Evolutionary conservation across 768 basidiomycete genomes (phyloP).

Genomic region (Cystobasidium ongulense): DNA sequence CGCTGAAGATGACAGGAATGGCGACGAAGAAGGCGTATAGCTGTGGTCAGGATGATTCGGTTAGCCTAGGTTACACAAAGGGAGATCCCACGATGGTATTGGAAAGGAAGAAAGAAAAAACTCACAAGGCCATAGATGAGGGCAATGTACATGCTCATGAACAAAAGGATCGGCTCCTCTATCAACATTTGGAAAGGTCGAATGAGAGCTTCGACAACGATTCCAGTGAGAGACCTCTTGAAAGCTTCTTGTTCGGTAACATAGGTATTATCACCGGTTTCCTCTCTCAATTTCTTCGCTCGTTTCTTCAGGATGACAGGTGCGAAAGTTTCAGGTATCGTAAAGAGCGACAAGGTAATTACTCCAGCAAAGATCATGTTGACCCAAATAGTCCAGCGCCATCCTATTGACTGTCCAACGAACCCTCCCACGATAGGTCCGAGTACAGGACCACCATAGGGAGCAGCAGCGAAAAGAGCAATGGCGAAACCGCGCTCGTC

Average conservation of each 20-base stretch:
- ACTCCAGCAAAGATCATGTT: slow-evolving; percentile 34
- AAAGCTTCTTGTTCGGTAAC: slow-evolving; percentile 32
- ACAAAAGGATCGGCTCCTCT: slow-evolving; percentile 1
- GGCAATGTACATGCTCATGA: slow-evolving; percentile 17
- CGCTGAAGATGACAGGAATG: slow-evolving; percentile 40
- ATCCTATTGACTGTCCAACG: slow-evolving; percentile 5
- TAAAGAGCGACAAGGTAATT: slow-evolving; percentile 17
- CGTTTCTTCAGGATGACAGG: slow-evolving; percentile 41
- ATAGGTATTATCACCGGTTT: slow-evolving; percentile 34
- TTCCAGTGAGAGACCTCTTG: slow-evolving; percentile 34
- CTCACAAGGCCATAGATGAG: background rate
- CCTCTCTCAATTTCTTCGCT: slow-evolving; percentile 41
- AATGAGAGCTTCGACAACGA: slow-evolving; percentile 38
- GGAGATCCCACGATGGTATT: no score
- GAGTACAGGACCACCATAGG: slow-evolving; percentile 9
- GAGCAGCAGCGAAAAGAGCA: slow-evolving; percentile 41
- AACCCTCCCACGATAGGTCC: slow-evolving; percentile 15
- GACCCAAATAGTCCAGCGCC: slow-evolving; percentile 19
- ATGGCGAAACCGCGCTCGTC: slow-evolving; percentile 43
- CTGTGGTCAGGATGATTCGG: no score
- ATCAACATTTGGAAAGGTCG: slow-evolving; percentile 35
- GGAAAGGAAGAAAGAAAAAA: no score
- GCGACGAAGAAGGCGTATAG: slow-evolving; percentile 34
- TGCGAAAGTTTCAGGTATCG: slow-evolving; percentile 43
- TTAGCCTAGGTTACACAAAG: no score